Conservation (phyloP, 805 yeast species). For the Saccharomycopsis malanga region DNA sequence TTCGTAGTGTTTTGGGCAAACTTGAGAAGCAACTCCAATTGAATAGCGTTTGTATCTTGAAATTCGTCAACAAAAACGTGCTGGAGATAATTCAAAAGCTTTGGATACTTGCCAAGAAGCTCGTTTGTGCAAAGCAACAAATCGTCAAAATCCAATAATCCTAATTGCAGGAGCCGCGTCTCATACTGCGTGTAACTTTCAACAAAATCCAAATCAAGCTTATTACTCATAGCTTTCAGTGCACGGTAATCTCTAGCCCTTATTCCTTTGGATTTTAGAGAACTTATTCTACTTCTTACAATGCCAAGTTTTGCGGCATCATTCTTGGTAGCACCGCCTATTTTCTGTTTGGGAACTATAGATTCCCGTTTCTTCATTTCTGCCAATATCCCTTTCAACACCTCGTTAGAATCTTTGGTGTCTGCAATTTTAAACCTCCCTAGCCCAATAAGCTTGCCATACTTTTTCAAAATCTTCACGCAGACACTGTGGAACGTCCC, state of each 20-base stretch:
- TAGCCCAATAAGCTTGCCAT: slow-evolving; percentile 43
- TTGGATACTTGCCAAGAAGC: slow-evolving; percentile 38
- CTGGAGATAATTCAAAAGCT: slow-evolving; percentile 42
- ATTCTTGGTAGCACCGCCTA: neutral
- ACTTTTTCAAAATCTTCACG: slow-evolving; percentile 45
- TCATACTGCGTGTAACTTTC: slow-evolving; percentile 47
- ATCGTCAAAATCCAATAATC: slow-evolving; percentile 77
- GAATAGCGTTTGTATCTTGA: slow-evolving; percentile 83
- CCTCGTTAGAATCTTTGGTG: slow-evolving; percentile 48
- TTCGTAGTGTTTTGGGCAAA: slow-evolving; percentile 39
- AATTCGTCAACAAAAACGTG: slow-evolving; percentile 91
- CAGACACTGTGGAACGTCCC: slow-evolving; percentile 93
- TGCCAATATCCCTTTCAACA: slow-evolving; percentile 40
- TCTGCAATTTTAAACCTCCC: slow-evolving; percentile 51
- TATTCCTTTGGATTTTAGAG: slow-evolving; percentile 21
- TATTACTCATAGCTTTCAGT: neutral
- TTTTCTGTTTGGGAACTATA: neutral
- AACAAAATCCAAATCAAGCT: neutral
- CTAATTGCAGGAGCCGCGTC: slow-evolving; percentile 31
- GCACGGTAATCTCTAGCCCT: slow-evolving; percentile 6
- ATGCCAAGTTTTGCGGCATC: neutral
- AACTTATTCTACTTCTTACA: neutral
- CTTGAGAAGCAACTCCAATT: slow-evolving; percentile 56
- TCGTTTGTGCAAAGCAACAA: slow-evolving; percentile 50
- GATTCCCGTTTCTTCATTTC: slow-evolving; percentile 21